These are phyloP conservation scores for Emergomyces orientalis DNA, from an alignment of 2,329 filamentous ascomycete genomes.

Conservation along the genomic window DNA sequence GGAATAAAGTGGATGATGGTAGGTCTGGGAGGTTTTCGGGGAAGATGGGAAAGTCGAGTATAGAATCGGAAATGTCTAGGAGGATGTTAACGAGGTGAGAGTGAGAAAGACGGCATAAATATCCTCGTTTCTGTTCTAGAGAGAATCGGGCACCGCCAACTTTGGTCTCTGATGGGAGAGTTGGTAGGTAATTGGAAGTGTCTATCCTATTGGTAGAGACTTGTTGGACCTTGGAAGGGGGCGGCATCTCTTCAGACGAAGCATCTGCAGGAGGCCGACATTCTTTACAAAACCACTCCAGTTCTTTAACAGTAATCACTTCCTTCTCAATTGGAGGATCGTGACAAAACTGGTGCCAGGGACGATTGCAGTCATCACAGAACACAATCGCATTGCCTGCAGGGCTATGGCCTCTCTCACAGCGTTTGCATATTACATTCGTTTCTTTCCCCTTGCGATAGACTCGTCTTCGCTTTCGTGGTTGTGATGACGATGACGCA, in stretches of 20 bases:
- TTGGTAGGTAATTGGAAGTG: slow-evolving; percentile 21
- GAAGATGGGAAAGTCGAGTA: slow-evolving; percentile 60
- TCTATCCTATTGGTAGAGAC: neutral
- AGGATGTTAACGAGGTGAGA: slow-evolving; percentile 56
- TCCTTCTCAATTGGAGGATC: slow-evolving; percentile 63
- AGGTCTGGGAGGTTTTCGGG: slow-evolving; percentile 29
- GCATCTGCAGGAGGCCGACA: slow-evolving; percentile 39
- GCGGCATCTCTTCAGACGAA: neutral
- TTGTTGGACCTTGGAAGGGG: neutral
- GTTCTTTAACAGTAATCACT: slow-evolving; percentile 55
- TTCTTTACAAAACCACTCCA: slow-evolving; percentile 61
- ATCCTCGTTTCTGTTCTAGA: slow-evolving; percentile 48
- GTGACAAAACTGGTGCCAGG: slow-evolving; percentile 77
- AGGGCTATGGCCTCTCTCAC: slow-evolving; percentile 62
- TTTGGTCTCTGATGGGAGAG: slow-evolving; percentile 20
- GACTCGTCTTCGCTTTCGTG: slow-evolving; percentile 49
- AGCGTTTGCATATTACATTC: slow-evolving; percentile 56
- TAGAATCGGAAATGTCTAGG: slow-evolving; percentile 50
- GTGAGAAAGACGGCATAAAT: slow-evolving; percentile 53
- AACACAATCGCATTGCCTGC: slow-evolving; percentile 73
- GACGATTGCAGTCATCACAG: slow-evolving; percentile 69
- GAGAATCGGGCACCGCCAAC: slow-evolving; percentile 25
- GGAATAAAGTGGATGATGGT: slow-evolving; percentile 9
- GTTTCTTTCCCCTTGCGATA: slow-evolving; percentile 36
- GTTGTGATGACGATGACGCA: slow-evolving; percentile 16